phyloP scores from a whole-genome alignment of 2,329 filamentous ascomycete species.

The Calonectria pteridis region DNA sequence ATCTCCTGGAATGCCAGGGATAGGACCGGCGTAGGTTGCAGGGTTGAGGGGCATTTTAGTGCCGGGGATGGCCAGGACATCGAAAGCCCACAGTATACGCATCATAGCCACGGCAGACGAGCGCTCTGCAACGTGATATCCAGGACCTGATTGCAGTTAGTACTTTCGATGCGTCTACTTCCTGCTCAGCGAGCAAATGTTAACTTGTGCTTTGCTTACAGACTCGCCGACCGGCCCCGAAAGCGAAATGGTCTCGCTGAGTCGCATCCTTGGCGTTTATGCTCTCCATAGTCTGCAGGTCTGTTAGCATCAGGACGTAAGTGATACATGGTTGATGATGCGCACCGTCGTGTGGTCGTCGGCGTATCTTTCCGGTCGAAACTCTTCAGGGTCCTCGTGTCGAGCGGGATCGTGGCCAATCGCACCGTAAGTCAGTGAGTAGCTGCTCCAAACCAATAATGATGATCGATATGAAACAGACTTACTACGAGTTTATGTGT shows the following conservation, averaged over 20 bases:
- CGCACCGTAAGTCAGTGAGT: background rate
- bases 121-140: background rate
- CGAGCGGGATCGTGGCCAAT: background rate
- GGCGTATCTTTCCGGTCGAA: background rate
- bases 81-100: background rate
- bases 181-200: background rate
- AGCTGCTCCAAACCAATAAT: background rate
- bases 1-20: background rate
- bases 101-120: background rate
- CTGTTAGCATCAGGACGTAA: background rate
- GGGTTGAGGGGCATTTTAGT: background rate
- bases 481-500: background rate
- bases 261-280: background rate
- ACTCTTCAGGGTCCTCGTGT: background rate
- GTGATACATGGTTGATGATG: background rate
- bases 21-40: background rate
- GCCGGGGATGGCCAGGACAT: background rate
- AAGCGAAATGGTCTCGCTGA: background rate
- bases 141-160: background rate
- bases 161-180: background rate
- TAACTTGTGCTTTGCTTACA: background rate
- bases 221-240: background rate
- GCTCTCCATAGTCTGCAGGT: background rate
- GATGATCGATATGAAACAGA: background rate
- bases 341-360: background rate